Evolutionary conservation across 2,329 filamentous ascomycete genomes (phyloP).

Genomic region (Aspergillus intermedius): DNA sequence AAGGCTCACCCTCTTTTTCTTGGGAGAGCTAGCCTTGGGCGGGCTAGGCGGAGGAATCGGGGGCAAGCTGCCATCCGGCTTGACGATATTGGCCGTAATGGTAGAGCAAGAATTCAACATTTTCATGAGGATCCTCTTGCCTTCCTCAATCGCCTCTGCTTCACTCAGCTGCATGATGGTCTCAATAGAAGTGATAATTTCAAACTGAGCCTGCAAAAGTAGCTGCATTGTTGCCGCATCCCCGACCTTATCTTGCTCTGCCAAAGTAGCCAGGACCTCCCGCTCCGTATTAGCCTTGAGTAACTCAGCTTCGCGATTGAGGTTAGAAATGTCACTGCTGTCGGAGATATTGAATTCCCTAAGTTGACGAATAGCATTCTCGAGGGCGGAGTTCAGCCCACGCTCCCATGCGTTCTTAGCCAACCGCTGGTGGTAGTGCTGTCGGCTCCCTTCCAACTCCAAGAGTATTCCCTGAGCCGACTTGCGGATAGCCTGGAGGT

Average conservation of each 20-base stretch:
- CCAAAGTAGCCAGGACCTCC: constrained; percentile 67
- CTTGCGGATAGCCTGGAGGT: constrained; percentile 70
- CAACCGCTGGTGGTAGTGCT: constrained; percentile 81
- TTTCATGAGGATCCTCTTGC: constrained; percentile 67
- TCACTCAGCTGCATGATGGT: constrained; percentile 78
- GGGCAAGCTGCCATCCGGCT: constrained; percentile 67
- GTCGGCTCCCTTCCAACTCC: constrained; percentile 82
- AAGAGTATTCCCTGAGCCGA: constrained; percentile 81
- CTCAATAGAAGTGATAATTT: constrained; percentile 75
- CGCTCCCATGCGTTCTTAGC: constrained; percentile 81
- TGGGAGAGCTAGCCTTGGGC: constrained; percentile 63
- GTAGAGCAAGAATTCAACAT: constrained; percentile 70
- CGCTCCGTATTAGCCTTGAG: constrained; percentile 76
- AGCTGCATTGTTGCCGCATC: constrained; percentile 75
- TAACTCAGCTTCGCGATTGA: constrained; percentile 77
- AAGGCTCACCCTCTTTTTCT: constrained; percentile 51
- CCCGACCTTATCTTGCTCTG: constrained; percentile 76
- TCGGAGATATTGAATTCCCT: constrained; percentile 62
- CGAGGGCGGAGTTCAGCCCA: constrained; percentile 76
- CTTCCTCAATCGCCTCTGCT: constrained; percentile 72
- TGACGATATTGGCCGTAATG: constrained; percentile 76
- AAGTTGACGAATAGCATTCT: constrained; percentile 75
- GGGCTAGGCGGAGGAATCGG: constrained; percentile 59
- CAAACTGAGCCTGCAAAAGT: constrained; percentile 83
- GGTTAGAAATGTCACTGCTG: constrained; percentile 60